Evolutionary conservation across 306 rosid species (phyloP).

Genomic region (Dalbergia cultrata): DNA sequence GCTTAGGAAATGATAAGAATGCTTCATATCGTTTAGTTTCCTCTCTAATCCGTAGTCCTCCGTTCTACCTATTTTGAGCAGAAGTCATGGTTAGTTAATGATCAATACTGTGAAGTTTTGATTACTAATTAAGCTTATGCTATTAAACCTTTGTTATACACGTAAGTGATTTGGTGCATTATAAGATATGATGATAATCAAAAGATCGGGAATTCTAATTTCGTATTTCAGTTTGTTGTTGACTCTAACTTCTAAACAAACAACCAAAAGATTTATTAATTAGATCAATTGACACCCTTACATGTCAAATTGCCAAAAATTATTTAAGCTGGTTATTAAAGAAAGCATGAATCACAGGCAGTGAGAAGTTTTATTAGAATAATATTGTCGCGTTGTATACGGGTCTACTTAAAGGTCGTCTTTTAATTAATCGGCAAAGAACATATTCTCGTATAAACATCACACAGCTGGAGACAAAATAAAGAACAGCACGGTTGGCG

Average conservation of each 20-base stretch:
- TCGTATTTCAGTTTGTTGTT: background rate
- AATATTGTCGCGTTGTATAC: conserved; percentile 7
- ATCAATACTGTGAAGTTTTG: background rate
- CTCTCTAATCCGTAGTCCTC: background rate
- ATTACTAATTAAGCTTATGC: background rate
- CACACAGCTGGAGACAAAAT: conserved; percentile 48
- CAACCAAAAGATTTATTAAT: background rate
- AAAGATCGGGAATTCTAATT: background rate
- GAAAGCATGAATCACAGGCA: conserved; percentile 30
- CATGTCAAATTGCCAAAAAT: conserved; percentile 22
- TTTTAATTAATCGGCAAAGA: conserved; percentile 32
- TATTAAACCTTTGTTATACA: background rate
- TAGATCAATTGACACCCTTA: background rate
- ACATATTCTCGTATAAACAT: conserved; percentile 48
- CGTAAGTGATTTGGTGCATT: background rate
- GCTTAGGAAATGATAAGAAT: background rate
- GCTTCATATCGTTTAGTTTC: background rate
- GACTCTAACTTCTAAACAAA: background rate
- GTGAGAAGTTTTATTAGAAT: conserved; percentile 39
- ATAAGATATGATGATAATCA: background rate
- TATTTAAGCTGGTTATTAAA: conserved; percentile 21
- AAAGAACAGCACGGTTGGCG: conserved; percentile 23
- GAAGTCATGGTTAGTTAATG: conserved; percentile 13
- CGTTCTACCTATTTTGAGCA: background rate
- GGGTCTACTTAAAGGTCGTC: conserved; percentile 34